Evolutionary conservation across 257 asterid genomes (phyloP).

Genomic region (Nicotiana benthamiana): DNA sequence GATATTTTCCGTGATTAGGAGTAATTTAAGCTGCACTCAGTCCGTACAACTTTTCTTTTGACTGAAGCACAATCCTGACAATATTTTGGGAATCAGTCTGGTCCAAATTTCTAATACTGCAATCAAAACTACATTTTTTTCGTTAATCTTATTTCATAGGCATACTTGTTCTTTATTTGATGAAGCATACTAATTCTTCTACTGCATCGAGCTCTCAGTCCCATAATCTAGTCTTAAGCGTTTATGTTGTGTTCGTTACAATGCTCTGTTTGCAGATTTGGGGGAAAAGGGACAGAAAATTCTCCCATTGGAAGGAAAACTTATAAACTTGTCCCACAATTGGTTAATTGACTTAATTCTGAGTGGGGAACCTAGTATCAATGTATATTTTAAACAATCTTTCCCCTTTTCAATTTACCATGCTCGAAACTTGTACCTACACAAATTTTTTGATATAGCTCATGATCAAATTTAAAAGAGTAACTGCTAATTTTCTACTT

Average conservation of each 20-base stretch:
- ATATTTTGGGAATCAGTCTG: not conserved
- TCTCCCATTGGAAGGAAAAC: not conserved
- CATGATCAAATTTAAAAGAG: not conserved
- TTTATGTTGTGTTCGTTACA: not conserved
- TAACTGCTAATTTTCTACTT: not conserved
- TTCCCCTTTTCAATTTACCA: not conserved
- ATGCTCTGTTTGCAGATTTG: not conserved
- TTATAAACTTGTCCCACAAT: not conserved
- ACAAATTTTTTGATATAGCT: not conserved
- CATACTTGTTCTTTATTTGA: not conserved
- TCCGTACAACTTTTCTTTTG: not conserved
- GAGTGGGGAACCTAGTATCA: not conserved
- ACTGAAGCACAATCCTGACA: not conserved
- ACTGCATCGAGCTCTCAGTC: not conserved
- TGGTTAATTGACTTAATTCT: not conserved
- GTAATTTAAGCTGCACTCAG: not conserved
- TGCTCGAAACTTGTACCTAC: not conserved
- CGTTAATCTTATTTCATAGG: not conserved
- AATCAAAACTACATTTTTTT: not conserved
- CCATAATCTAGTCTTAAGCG: not conserved
- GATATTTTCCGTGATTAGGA: not conserved
- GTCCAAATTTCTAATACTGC: not conserved
- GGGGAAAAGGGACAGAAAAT: not conserved
- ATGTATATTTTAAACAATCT: not conserved
- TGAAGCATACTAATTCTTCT: not conserved